phyloP scores from a whole-genome alignment of 345 rosid species.

The Eucalyptus microcorys region DNA sequence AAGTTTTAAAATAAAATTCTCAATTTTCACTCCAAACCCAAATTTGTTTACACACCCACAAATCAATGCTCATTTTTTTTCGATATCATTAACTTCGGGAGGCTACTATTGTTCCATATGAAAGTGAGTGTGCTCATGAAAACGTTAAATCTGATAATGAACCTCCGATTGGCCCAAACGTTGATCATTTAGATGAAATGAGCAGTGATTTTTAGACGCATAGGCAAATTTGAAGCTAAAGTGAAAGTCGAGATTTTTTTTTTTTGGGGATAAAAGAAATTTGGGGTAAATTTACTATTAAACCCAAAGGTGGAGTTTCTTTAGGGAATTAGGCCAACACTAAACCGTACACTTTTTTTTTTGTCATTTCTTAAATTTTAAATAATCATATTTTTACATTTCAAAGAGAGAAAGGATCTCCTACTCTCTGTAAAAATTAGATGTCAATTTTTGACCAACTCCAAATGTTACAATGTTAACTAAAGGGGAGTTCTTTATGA shows the following conservation, averaged over 20 bases:
- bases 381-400: neutral
- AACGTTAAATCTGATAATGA: fast-evolving
- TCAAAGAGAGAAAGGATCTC: neutral
- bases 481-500: neutral
- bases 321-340: neutral
- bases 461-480: neutral
- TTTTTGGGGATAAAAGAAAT: neutral
- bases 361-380: neutral
- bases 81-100: fast-evolving
- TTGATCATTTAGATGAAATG: neutral
- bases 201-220: fast-evolving
- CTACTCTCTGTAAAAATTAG: neutral
- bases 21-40: fast-evolving
- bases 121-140: neutral
- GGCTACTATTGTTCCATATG: neutral
- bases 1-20: neutral
- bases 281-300: neutral
- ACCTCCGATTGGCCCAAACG: fast-evolving
- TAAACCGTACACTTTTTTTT: neutral
- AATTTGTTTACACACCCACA: neutral
- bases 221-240: neutral
- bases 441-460: neutral
- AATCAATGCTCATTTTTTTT: neutral
- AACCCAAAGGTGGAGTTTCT: neutral
- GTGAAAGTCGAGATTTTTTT: neutral